Percentiles rank a stretch among this genome's conserved stretches.
These are phyloP conservation scores for Neohortaea acidophila DNA, from an alignment of 495 filamentous ascomycete species.

Conservation along the genomic window DNA sequence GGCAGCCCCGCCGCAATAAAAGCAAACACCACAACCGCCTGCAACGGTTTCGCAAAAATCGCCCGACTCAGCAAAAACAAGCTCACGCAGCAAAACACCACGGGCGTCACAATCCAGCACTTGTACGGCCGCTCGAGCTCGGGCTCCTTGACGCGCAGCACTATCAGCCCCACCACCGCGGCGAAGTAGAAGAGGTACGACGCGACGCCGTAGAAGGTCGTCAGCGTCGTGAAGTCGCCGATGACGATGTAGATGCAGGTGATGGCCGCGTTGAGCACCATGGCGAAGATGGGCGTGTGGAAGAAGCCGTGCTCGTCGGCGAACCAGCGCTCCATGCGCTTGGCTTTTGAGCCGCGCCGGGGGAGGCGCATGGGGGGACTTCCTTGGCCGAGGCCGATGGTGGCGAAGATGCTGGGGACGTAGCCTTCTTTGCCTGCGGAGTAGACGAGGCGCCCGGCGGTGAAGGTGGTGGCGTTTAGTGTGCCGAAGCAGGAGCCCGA, in stretches of 20 bases:
- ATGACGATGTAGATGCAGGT: slow-evolving; percentile 63
- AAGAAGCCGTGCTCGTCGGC: slow-evolving; percentile 35
- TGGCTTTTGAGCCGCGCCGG: slow-evolving; percentile 9
- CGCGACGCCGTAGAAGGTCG: slow-evolving; percentile 94
- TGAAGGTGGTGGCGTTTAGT: slow-evolving; percentile 90
- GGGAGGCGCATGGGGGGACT: slow-evolving; percentile 19
- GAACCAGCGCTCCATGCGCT: slow-evolving; percentile 18
- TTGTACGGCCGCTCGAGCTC: slow-evolving; percentile 74
- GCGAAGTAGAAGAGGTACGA: slow-evolving; percentile 95
- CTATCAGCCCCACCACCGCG: slow-evolving; percentile 82
- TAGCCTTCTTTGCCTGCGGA: slow-evolving; percentile 92
- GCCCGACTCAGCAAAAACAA: slow-evolving; percentile 78
- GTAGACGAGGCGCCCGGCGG: slow-evolving; percentile 80
- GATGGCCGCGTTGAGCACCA: slow-evolving; percentile 60
- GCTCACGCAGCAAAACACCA: slow-evolving; percentile 96
- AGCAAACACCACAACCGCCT: slow-evolving; percentile 68
- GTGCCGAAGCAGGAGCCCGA: slow-evolving; percentile 72
- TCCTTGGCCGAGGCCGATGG: slow-evolving; percentile 46
- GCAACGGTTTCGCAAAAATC: slow-evolving; percentile 74
- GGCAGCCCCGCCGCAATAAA: slow-evolving; percentile 76
- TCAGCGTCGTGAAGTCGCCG: slow-evolving; percentile 78
- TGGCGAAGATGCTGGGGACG: slow-evolving; percentile 68
- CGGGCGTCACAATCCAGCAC: slow-evolving; percentile 92
- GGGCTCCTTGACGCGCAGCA: slow-evolving; percentile 79
- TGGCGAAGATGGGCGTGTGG: slow-evolving; percentile 81